These are phyloP conservation scores for Debaryomyces tyrocola DNA, from an alignment of 805 yeast species.

Conservation along the genomic window DNA sequence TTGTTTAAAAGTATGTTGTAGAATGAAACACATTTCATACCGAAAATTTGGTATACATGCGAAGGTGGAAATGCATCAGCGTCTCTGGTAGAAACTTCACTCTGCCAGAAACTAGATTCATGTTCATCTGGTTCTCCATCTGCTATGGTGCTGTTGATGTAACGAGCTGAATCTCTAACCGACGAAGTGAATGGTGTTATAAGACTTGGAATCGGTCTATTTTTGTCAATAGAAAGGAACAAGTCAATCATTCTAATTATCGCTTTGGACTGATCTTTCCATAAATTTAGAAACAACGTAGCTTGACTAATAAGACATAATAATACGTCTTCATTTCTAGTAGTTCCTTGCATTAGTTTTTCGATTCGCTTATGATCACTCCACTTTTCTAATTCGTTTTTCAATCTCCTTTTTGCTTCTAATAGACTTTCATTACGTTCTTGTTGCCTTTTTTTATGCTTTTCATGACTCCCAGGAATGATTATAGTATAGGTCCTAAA, in stretches of 20 bases:
- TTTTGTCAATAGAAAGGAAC: slow-evolving; percentile 20
- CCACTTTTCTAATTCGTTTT: slow-evolving; percentile 8
- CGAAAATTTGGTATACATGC: slow-evolving; percentile 19
- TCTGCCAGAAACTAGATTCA: slow-evolving; percentile 2
- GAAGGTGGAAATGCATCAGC: slow-evolving; percentile 30
- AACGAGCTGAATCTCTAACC: slow-evolving; percentile 1
- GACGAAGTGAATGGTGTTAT: slow-evolving; percentile 16
- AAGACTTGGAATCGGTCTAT: slow-evolving; percentile 18
- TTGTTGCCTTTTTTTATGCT: slow-evolving; percentile 13
- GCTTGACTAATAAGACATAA: slow-evolving; percentile 26
- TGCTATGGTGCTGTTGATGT: slow-evolving; percentile 1
- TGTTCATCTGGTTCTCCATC: slow-evolving; percentile 1
- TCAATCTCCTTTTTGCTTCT: slow-evolving; percentile 10
- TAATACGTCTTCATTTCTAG: slow-evolving; percentile 22
- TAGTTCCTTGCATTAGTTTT: slow-evolving; percentile 3
- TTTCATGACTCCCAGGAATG: slow-evolving; percentile 10
- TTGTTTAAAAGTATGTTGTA: slow-evolving; percentile 17
- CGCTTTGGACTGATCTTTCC: slow-evolving; percentile 14
- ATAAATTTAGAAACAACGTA: slow-evolving; percentile 18
- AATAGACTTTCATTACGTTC: slow-evolving; percentile 13
- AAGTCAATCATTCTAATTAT: slow-evolving; percentile 16
- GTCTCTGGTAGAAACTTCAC: slow-evolving; percentile 18
- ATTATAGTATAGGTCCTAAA: slow-evolving; percentile 19
- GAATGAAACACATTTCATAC: slow-evolving; percentile 13
- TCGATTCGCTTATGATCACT: slow-evolving; percentile 5